Percentiles rank a stretch among this genome's conserved stretches.
Evolutionary conservation across 129 eudicot species (phyloP).

Genomic region (Apium graveolens): DNA sequence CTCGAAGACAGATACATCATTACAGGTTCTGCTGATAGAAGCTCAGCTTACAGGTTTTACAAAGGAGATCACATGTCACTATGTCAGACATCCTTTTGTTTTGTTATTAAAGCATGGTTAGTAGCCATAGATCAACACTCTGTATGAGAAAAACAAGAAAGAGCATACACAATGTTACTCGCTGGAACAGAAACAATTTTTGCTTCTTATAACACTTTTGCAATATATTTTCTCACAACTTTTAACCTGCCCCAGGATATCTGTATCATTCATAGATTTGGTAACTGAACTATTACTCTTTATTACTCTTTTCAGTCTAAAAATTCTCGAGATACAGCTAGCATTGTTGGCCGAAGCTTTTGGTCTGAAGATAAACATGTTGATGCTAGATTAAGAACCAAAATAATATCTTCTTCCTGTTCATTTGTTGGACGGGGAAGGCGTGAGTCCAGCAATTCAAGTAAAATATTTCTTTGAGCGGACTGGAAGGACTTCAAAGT

Average conservation of each 20-base stretch:
- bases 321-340: not conserved
- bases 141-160: not conserved
- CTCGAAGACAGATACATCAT: no score
- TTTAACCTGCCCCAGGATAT: not conserved
- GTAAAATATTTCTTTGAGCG: not conserved
- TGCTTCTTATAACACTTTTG: not conserved
- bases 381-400: not conserved
- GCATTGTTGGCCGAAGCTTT: constrained; percentile 10
- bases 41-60: no score
- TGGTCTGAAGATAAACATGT: not conserved
- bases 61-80: no score
- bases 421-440: constrained; percentile 1
- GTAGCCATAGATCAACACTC: not conserved
- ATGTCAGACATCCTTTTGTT: no score
- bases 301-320: not conserved
- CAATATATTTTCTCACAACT: not conserved
- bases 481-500: not conserved
- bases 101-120: not conserved
- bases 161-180: not conserved
- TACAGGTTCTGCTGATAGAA: no score
- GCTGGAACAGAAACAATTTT: not conserved
- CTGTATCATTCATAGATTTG: not conserved
- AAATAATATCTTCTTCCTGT: not conserved
- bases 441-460: constrained; percentile 1
- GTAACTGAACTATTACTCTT: not conserved